These are phyloP conservation scores for Lasiodiplodia sp. DNA, from an alignment of 2,329 filamentous ascomycete species.

Conservation along the genomic window DNA sequence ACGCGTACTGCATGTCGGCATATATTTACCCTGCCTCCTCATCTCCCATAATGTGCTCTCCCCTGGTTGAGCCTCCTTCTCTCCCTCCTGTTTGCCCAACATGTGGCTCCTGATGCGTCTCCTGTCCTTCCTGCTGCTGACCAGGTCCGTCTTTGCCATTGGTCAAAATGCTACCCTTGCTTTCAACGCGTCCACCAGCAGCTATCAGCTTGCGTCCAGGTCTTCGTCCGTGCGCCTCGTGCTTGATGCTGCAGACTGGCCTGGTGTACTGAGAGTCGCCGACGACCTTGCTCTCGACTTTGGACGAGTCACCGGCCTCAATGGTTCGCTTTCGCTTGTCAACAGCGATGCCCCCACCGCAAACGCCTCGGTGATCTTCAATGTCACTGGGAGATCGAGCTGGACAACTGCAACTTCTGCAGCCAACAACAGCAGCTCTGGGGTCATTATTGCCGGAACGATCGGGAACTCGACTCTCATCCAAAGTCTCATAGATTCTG, in stretches of 20 bases:
- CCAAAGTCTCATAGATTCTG: slow-evolving; percentile 62
- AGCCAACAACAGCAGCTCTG: slow-evolving; percentile 30
- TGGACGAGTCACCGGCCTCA: slow-evolving; percentile 72
- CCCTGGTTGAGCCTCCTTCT: slow-evolving; percentile 3
- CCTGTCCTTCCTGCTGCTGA: slow-evolving; percentile 5
- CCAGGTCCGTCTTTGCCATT: slow-evolving; percentile 44
- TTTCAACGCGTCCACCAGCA: slow-evolving; percentile 50
- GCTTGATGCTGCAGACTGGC: slow-evolving; percentile 62
- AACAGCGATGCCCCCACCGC: slow-evolving; percentile 56
- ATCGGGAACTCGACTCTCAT: slow-evolving; percentile 70
- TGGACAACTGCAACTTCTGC: slow-evolving; percentile 41
- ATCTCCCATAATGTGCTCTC: not conserved
- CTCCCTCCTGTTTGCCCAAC: not conserved
- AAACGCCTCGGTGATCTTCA: slow-evolving; percentile 50
- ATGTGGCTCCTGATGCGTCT: slow-evolving; percentile 3
- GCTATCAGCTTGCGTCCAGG: slow-evolving; percentile 41
- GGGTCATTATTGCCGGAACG: slow-evolving; percentile 72
- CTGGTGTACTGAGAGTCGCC: slow-evolving; percentile 72
- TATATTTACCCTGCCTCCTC: slow-evolving; percentile 6
- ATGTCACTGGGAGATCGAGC: slow-evolving; percentile 47
- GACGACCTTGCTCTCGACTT: slow-evolving; percentile 73
- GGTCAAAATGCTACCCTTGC: slow-evolving; percentile 60
- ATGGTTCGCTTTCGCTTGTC: slow-evolving; percentile 63
- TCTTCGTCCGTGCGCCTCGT: slow-evolving; percentile 41
- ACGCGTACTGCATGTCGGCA: slow-evolving; percentile 6